Percentiles rank a stretch among this genome's conserved stretches.
Evolutionary conservation across 1,284 basidiomycete species (phyloP).

Genomic region (Farysia itapuensis): DNA sequence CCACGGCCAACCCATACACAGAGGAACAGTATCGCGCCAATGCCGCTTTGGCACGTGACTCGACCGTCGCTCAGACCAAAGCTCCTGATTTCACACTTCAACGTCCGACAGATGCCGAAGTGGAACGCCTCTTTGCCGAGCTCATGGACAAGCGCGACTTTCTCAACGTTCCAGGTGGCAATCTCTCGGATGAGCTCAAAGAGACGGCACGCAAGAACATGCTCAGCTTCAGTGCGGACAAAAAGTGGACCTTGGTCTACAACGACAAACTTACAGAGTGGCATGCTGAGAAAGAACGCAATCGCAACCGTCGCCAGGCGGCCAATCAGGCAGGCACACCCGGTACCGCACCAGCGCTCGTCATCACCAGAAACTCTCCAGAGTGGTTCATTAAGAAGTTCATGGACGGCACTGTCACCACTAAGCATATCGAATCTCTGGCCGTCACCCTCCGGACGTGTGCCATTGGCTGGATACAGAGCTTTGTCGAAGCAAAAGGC

Average conservation of each 20-base stretch:
- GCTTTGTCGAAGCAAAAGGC: conserved; percentile 69
- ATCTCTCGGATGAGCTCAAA: conserved; percentile 46
- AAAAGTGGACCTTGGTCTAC: conserved; percentile 90
- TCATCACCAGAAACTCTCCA: conserved; percentile 58
- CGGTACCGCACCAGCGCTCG: conserved; percentile 59
- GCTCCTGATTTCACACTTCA: conserved; percentile 42
- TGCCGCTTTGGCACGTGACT: conserved; percentile 17
- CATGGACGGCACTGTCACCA: conserved; percentile 78
- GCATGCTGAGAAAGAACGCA: conserved; percentile 63
- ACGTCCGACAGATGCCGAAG: conserved; percentile 47
- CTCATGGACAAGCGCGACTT: conserved; percentile 58
- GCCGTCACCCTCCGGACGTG: conserved; percentile 73
- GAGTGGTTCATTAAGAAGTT: conserved; percentile 81
- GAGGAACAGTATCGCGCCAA: conserved; percentile 7
- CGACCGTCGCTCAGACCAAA: conserved; percentile 6
- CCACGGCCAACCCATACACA: conserved; percentile 6
- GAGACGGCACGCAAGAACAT: conserved; percentile 50
- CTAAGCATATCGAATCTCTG: conserved; percentile 76
- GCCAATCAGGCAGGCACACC: conserved; percentile 63
- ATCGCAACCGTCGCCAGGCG: conserved; percentile 37
- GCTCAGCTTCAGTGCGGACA: conserved; percentile 64
- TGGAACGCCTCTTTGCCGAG: conserved; percentile 57
- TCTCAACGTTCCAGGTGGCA: conserved; percentile 48
- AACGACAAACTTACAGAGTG: conserved; percentile 79
- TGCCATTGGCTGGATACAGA: conserved; percentile 59